phyloP scores from a whole-genome alignment of 2,329 filamentous ascomycete genomes.

The Emydomyces testavorans region DNA sequence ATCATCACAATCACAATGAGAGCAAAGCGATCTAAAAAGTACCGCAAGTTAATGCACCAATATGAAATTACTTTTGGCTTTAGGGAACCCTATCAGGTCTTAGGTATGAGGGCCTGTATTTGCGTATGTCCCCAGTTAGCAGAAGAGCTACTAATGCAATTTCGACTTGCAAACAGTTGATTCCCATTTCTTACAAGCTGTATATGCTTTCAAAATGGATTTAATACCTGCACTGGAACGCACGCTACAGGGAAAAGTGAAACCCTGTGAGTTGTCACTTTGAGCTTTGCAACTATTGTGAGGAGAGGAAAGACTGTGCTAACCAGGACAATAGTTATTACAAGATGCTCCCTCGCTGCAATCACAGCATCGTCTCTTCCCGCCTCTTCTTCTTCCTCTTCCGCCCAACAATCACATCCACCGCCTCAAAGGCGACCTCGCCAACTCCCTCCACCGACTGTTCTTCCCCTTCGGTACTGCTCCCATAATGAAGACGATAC shows the following conservation, averaged over 20 bases:
- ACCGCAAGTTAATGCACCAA: constrained; percentile 86
- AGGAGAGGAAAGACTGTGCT: background rate
- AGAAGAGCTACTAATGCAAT: constrained; percentile 3
- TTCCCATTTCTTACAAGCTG: constrained; percentile 70
- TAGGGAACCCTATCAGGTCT: constrained; percentile 84
- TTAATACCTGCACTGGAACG: constrained; percentile 63
- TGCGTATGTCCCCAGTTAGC: background rate
- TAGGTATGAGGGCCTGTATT: constrained; percentile 41
- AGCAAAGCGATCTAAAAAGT: constrained; percentile 59
- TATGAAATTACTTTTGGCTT: constrained; percentile 82
- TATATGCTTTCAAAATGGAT: constrained; percentile 79
- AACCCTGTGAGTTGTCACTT: constrained; percentile 51
- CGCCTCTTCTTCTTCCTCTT: constrained; percentile 9
- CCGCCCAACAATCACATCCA: constrained; percentile 27
- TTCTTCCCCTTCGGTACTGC: constrained; percentile 38
- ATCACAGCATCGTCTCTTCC: constrained; percentile 29
- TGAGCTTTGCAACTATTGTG: background rate
- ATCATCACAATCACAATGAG: constrained; percentile 43
- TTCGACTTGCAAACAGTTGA: constrained; percentile 47
- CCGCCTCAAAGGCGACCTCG: constrained; percentile 31
- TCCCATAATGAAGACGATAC: constrained; percentile 35
- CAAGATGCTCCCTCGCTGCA: constrained; percentile 48
- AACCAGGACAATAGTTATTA: constrained; percentile 50
- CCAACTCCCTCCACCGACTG: constrained; percentile 37
- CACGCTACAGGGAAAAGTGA: constrained; percentile 77